A percentile compares a stretch with the other conserved stretches of the same genome.
phyloP scores from a whole-genome alignment of 805 yeast species.

The Saccharomycopsis capsularis region DNA sequence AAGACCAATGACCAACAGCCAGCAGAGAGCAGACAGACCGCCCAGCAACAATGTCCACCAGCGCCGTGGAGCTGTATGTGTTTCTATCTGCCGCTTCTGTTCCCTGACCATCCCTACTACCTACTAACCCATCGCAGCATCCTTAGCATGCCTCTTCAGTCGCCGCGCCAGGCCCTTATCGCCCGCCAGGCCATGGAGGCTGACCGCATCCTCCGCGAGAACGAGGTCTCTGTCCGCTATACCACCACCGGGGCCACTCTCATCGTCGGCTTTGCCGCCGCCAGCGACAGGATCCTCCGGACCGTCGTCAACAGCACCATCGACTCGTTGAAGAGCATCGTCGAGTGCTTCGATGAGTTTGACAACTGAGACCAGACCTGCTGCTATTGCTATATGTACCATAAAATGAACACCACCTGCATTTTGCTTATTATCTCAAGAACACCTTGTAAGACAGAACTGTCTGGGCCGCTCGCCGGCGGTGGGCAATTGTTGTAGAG shows the following conservation, averaged over 20 bases:
- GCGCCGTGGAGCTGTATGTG: not conserved
- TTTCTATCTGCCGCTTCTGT: not conserved
- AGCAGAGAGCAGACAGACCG: not conserved
- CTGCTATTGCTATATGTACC: too few species aligned
- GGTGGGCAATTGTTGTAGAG: too few species aligned
- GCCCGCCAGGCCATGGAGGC: constrained; percentile 49
- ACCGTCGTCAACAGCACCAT: constrained; percentile 66
- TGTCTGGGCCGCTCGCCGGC: too few species aligned
- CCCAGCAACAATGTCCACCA: not conserved
- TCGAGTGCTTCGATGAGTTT: constrained; percentile 63
- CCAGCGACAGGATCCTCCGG: constrained; percentile 56
- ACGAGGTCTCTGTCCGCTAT: constrained; percentile 43
- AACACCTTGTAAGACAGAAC: too few species aligned
- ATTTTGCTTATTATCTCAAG: too few species aligned
- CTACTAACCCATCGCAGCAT: constrained; percentile 19
- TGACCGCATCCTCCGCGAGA: constrained; percentile 58
- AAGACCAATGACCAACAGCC: not conserved
- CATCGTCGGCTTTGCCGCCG: constrained; percentile 41
- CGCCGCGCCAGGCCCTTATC: constrained; percentile 45
- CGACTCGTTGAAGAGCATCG: constrained; percentile 55
- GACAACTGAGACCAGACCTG: constrained; percentile 29
- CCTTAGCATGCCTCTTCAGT: constrained; percentile 51
- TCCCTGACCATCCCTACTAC: not conserved
- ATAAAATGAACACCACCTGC: too few species aligned
- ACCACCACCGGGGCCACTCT: constrained; percentile 29